Base-by-base conservation (phyloP, 2,329 filamentous ascomycete genomes). In the Tolypocladium tropicale region DNA sequence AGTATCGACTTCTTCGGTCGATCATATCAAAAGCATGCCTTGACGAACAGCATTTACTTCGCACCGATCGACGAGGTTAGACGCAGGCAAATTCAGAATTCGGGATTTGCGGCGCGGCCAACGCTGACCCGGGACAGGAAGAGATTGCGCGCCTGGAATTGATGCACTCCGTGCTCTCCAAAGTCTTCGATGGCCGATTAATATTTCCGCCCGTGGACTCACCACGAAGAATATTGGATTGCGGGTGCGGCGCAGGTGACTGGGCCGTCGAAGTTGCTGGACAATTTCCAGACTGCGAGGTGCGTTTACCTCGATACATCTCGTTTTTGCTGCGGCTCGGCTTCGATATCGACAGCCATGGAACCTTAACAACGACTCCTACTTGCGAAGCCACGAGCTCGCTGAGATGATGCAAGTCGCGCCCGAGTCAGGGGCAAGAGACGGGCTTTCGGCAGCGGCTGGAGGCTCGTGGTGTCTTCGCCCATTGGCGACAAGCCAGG, bases 261-360 rank as follows among this genome's bases (percentile, higher is more conserved):
- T 91, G 88, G 88, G 85, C 86, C 25, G 72, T 81, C 36, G 84
- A 86, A 28, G 83, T 88, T 54, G 87, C 87, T 51, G 78, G 81
- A 64, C 74, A 79, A 59, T 74, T 85, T 70, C 85, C 85, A 52
- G 71, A 76, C 58, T 86, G 83, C 65, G 79, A 89, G 75, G 87
- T 88, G 66, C 64, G 74, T 66, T 43, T 48, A 43, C 32, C 28
- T 53, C 25, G 18, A 16, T 43, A 12, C 5, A 18, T 32, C 28
- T 18, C 25, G 28, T 18, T 33, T 5, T 12, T 33, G 28, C 25
- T 32, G 28, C 46, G 2, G n/a, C 46, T 14, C 9, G 32, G 41
- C 28, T 11, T 50, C 28, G 28, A 10, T 21, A 21, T 21, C 9
- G 11, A n/a, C 28, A 50, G 12, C 9, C 25, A 18, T 30, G 25